phyloP scores from a whole-genome alignment of 345 rosid genomes.

The Viola odorata region DNA sequence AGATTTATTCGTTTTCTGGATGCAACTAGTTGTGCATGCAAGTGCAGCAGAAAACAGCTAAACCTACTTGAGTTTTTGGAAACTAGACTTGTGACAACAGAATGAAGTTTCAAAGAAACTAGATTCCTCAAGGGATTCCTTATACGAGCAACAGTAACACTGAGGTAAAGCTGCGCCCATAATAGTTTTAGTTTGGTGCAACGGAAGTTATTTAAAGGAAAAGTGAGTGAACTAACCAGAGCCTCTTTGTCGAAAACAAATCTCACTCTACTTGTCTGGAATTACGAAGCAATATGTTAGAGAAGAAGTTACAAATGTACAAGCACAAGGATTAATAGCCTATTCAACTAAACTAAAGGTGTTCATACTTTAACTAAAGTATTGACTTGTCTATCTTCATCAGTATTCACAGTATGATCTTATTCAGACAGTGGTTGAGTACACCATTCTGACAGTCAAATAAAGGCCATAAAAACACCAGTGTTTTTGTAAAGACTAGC shows the following conservation, averaged over 20 bases:
- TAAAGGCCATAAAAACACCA: not conserved
- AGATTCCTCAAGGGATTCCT: not conserved
- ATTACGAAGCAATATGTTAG: conserved; percentile 12
- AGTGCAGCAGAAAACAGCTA: too few species aligned
- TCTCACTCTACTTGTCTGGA: conserved; percentile 68
- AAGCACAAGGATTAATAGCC: not conserved
- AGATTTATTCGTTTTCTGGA: too few species aligned
- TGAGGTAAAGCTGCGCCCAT: not conserved
- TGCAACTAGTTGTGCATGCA: too few species aligned
- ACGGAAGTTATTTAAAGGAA: not conserved
- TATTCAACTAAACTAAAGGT: too few species aligned
- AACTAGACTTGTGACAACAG: not conserved
- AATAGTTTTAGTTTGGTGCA: not conserved
- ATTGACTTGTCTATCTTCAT: too few species aligned
- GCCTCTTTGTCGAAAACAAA: conserved; percentile 66
- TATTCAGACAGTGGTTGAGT: not conserved
- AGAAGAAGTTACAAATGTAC: not conserved
- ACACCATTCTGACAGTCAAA: not conserved
- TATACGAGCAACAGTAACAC: not conserved
- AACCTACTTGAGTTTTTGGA: too few species aligned
- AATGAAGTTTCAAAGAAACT: not conserved
- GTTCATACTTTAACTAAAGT: too few species aligned
- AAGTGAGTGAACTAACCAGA: conserved; percentile 43
- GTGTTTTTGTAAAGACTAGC: not conserved
- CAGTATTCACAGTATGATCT: not conserved